Evolutionary conservation across 169 alveolate species (phyloP).

Genomic region (Cryptosporidium tyzzeri): DNA sequence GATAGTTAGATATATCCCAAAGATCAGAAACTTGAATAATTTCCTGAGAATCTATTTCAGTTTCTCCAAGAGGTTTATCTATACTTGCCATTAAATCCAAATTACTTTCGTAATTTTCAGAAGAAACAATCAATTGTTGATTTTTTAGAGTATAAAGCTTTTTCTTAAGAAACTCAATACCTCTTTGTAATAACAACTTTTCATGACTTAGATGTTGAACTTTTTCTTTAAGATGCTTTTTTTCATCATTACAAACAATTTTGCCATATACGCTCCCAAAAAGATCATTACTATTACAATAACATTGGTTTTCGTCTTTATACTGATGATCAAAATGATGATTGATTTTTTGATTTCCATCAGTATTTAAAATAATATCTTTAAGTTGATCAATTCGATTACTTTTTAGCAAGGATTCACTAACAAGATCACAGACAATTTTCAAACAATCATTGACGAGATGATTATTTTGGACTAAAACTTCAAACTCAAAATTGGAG

Average conservation of each 20-base stretch:
- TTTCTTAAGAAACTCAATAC: constrained; percentile 55
- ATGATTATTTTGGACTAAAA: constrained; percentile 50
- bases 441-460: constrained; percentile 62
- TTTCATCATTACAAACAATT: constrained; percentile 60
- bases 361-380: constrained; percentile 27
- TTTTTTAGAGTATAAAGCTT: constrained; percentile 44
- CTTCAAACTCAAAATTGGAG: constrained; percentile 33
- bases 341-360: not conserved
- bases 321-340: not conserved
- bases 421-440: constrained; percentile 50
- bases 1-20: constrained; percentile 56
- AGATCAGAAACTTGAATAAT: constrained; percentile 20
- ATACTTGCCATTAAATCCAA: constrained; percentile 46
- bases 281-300: constrained; percentile 53
- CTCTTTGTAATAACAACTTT: constrained; percentile 31
- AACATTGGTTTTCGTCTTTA: constrained; percentile 29
- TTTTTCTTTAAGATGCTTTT: constrained; percentile 44
- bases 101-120: constrained; percentile 9
- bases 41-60: constrained; percentile 21
- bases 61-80: constrained; percentile 25
- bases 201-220: constrained; percentile 47
- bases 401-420: constrained; percentile 40
- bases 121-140: constrained; percentile 30
- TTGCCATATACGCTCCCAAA: constrained; percentile 60
- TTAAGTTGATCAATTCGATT: constrained; percentile 62